Conservation (phyloP, 192 early-diverging fungal species). For the Coemansia sp. region DNA sequence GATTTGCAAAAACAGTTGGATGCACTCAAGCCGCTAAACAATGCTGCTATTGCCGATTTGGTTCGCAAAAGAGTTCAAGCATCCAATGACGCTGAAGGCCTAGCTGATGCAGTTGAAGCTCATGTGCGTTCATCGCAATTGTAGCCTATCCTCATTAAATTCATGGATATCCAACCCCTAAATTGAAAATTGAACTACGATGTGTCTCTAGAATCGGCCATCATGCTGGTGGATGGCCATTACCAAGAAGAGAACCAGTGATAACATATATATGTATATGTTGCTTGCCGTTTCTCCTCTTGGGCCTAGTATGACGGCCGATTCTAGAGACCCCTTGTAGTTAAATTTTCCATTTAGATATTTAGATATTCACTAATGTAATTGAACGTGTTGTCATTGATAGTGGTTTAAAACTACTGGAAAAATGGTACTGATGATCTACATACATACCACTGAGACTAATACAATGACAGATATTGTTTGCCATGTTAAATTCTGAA, state of each 20-base stretch:
- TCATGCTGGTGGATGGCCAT: too few species aligned
- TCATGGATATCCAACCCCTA: too few species aligned
- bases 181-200: too few species aligned
- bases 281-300: too few species aligned
- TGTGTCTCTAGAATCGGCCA: too few species aligned
- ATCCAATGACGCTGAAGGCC: conserved; percentile 9
- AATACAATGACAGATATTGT: too few species aligned
- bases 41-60: conserved; percentile 72
- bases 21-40: conserved; percentile 71
- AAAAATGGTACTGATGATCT: background rate
- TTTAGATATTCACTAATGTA: too few species aligned
- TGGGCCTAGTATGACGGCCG: too few species aligned
- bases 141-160: background rate
- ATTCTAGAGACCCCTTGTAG: background rate
- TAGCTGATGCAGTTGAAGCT: conserved; percentile 29
- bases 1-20: conserved; percentile 81
- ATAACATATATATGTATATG: too few species aligned
- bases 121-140: conserved; percentile 1
- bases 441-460: too few species aligned
- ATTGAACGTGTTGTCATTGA: background rate
- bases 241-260: too few species aligned
- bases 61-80: conserved; percentile 64
- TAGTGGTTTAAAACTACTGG: background rate
- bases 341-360: background rate
- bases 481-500: background rate